Evolutionary conservation across 805 yeast genomes (phyloP).

Genomic region (Ascoidea asiatica): DNA sequence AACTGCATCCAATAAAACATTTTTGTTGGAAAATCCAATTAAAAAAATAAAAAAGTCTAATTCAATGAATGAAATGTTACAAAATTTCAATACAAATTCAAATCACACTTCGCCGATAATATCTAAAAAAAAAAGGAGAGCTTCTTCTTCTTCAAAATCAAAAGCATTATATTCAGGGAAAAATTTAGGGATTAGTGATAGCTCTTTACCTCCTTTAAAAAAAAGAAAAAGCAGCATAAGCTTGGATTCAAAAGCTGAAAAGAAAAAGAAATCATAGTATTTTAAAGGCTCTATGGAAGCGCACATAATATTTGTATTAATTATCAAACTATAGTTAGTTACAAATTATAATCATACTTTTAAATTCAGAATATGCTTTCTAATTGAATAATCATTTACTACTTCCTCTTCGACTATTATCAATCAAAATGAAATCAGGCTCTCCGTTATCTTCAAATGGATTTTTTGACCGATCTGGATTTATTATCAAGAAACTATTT

Average conservation of each 20-base stretch:
- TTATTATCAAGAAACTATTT: slow-evolving; percentile 28
- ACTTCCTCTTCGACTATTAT: slow-evolving; percentile 1
- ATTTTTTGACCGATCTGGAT: slow-evolving; percentile 57
- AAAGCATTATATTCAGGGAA: no score
- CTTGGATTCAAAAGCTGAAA: not conserved
- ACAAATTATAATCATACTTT: slow-evolving; percentile 10
- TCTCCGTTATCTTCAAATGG: slow-evolving; percentile 49
- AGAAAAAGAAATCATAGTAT: no score
- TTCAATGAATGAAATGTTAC: not conserved
- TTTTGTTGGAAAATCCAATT: not conserved
- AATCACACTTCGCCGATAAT: not conserved
- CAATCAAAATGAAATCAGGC: slow-evolving; percentile 33
- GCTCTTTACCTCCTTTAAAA: not conserved
- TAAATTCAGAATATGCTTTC: not conserved
- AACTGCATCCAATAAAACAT: not conserved
- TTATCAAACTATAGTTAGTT: slow-evolving; percentile 8
- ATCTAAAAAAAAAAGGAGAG: not conserved
- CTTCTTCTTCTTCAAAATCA: not conserved
- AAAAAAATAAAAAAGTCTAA: not conserved
- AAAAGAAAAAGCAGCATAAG: not conserved
- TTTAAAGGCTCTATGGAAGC: not conserved
- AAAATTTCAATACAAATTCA: not conserved
- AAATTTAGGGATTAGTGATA: not conserved
- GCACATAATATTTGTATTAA: not conserved
- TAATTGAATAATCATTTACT: slow-evolving; percentile 1